Percentiles rank a stretch among this genome's conserved stretches.
Conservation (phyloP, 1,284 basidiomycete genomes). For the Schizophyllum amplum region DNA sequence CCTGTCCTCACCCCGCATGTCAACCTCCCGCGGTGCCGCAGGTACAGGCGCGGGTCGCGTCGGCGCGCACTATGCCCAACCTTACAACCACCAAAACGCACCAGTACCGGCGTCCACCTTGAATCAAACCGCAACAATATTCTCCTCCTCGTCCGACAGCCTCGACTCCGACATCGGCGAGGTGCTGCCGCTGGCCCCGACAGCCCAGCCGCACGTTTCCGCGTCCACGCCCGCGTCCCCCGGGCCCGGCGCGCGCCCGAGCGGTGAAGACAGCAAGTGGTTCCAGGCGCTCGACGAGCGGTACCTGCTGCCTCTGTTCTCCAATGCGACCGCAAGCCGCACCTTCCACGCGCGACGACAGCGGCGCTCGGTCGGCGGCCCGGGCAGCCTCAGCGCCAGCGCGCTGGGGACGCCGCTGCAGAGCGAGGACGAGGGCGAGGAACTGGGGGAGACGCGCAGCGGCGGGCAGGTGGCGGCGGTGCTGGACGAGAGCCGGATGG, state of each 20-base stretch:
- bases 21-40: slow-evolving; percentile 22
- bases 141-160: slow-evolving; percentile 51
- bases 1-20: slow-evolving; percentile 25
- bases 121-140: slow-evolving; percentile 19
- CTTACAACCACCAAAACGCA: slow-evolving; percentile 51
- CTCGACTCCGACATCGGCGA: slow-evolving; percentile 73
- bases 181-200: slow-evolving; percentile 65
- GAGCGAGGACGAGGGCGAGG: slow-evolving; percentile 43
- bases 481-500: slow-evolving; percentile 44
- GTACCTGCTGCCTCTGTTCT: slow-evolving; percentile 91
- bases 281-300: slow-evolving; percentile 94
- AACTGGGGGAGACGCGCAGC: slow-evolving; percentile 23
- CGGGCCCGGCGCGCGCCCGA: slow-evolving; percentile 12
- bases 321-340: slow-evolving; percentile 86
- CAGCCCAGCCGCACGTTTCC: slow-evolving; percentile 20
- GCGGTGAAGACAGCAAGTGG: slow-evolving; percentile 75
- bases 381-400: slow-evolving; percentile 15
- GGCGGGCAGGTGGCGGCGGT: slow-evolving; percentile 9
- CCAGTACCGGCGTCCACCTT: slow-evolving; percentile 24
- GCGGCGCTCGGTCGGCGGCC: slow-evolving; percentile 33
- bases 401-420: slow-evolving; percentile 35
- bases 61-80: slow-evolving; percentile 39
- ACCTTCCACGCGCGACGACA: slow-evolving; percentile 79
- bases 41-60: slow-evolving; percentile 34
- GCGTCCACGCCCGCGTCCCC: slow-evolving; percentile 7